Evolutionary conservation across 306 rosid species (phyloP).

Genomic region (Ziziphus jujuba): DNA sequence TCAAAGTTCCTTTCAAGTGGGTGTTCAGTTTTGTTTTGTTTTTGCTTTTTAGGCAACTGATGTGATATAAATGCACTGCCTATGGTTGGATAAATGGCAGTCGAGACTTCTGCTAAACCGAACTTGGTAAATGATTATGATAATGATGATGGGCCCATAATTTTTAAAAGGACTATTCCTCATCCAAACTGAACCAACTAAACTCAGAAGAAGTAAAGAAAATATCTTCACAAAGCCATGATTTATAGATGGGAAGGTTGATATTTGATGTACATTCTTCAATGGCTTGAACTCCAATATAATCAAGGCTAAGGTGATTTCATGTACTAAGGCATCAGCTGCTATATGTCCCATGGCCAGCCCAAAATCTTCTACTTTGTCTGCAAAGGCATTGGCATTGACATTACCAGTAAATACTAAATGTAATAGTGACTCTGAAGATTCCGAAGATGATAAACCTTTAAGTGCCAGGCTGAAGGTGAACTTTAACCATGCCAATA

Average conservation of each 20-base stretch:
- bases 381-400: constrained; percentile 16
- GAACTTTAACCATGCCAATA: constrained; percentile 22
- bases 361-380: constrained; percentile 37
- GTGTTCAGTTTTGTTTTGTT: not conserved
- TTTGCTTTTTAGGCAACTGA: constrained; percentile 11
- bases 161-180: constrained; percentile 40
- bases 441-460: constrained; percentile 51
- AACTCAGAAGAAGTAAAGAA: constrained; percentile 37
- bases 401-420: constrained; percentile 9
- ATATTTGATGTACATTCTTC: constrained; percentile 24
- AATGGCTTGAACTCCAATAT: constrained; percentile 43
- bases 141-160: constrained; percentile 39
- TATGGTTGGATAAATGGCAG: constrained; percentile 41
- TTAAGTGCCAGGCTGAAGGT: constrained; percentile 41
- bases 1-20: not conserved
- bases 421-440: constrained; percentile 32
- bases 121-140: constrained; percentile 27
- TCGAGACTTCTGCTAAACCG: constrained; percentile 34
- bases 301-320: constrained; percentile 28
- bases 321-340: constrained; percentile 30
- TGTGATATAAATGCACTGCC: constrained; percentile 25
- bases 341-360: constrained; percentile 28
- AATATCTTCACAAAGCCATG: constrained; percentile 27
- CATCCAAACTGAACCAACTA: constrained; percentile 38
- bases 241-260: constrained; percentile 3